Evolutionary conservation across 768 basidiomycete genomes (phyloP).

Genomic region (Dictyophora rubrovolvata): DNA sequence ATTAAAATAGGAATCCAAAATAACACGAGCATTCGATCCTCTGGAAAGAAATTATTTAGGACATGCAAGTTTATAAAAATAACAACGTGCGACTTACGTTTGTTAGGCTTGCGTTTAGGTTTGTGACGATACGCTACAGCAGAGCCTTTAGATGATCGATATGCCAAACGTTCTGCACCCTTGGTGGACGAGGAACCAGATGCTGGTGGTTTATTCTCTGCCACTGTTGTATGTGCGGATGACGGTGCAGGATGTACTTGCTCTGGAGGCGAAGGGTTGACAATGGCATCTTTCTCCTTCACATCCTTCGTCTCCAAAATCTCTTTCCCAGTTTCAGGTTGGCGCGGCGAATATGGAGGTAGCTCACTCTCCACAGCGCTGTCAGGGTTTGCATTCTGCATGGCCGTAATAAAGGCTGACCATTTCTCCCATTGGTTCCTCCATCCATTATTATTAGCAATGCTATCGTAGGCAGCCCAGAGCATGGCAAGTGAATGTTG

Average conservation of each 20-base stretch:
- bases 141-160: slow-evolving; percentile 37
- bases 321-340: neutral
- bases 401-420: slow-evolving; percentile 40
- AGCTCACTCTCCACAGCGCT: neutral
- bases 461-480: slow-evolving; percentile 35
- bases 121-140: slow-evolving; percentile 60
- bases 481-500: slow-evolving; percentile 31
- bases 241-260: neutral
- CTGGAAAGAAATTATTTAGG: slow-evolving; percentile 25
- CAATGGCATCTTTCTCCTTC: neutral
- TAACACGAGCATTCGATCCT: slow-evolving; percentile 73
- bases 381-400: slow-evolving; percentile 3
- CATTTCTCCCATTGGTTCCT: slow-evolving; percentile 69
- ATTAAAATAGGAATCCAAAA: slow-evolving; percentile 85
- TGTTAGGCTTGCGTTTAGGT: slow-evolving; percentile 22
- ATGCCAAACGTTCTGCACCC: slow-evolving; percentile 30
- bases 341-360: neutral
- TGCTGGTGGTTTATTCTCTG: neutral
- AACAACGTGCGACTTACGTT: slow-evolving; percentile 1
- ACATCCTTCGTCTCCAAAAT: neutral
- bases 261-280: neutral
- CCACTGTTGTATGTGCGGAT: neutral
- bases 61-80: neutral
- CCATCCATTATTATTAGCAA: slow-evolving; percentile 33
- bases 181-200: slow-evolving; percentile 1